Evolutionary conservation across 2,329 filamentous ascomycete species (phyloP).

Genomic region (Phyllosticta citriasiana): DNA sequence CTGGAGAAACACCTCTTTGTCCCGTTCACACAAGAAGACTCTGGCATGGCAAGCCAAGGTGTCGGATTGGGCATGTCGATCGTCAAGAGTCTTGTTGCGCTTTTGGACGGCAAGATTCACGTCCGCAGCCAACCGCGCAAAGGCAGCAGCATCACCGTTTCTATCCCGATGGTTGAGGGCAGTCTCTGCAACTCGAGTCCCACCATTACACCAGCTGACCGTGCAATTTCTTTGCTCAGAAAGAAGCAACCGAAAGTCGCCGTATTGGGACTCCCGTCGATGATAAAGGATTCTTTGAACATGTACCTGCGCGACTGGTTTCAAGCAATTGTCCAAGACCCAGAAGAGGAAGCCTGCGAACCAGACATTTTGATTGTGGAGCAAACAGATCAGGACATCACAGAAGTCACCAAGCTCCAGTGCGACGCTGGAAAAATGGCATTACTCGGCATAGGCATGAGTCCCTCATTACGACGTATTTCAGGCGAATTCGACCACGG

Average conservation of each 20-base stretch:
- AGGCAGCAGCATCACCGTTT: conserved; percentile 24
- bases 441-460: background rate
- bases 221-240: conserved; percentile 1
- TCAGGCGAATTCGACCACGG: conserved; percentile 5
- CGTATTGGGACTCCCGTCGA: background rate
- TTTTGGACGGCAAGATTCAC: conserved; percentile 27
- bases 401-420: background rate
- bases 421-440: background rate
- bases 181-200: background rate
- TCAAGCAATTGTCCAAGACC: background rate
- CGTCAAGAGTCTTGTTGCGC: conserved; percentile 29
- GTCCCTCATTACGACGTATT: background rate
- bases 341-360: background rate
- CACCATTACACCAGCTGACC: background rate
- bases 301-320: conserved; percentile 2
- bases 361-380: conserved; percentile 7
- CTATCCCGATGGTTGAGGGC: conserved; percentile 2
- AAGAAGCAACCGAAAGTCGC: background rate
- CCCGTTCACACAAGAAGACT: conserved; percentile 31
- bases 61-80: conserved; percentile 31
- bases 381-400: background rate
- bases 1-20: conserved; percentile 27
- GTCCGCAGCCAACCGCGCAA: conserved; percentile 25
- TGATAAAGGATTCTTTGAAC: background rate
- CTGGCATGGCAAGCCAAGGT: conserved; percentile 22